These are phyloP conservation scores for Salix koriyanagi DNA, from an alignment of 345 rosid species.

Conservation along the genomic window DNA sequence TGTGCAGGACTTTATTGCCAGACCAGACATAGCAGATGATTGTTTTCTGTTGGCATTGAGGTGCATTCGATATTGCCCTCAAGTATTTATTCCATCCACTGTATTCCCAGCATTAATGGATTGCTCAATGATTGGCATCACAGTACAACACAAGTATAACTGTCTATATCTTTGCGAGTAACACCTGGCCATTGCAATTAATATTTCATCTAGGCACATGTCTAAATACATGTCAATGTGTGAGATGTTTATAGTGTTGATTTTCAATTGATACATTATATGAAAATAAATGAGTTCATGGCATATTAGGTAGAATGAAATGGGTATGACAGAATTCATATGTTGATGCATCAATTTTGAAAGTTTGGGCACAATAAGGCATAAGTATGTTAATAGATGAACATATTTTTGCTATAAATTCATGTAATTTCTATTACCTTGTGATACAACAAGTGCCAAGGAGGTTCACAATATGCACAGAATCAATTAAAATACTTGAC, in stretches of 20 bases:
- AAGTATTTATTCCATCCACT: constrained; percentile 71
- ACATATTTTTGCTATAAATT: neutral
- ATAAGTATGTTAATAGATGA: neutral
- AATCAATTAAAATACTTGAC: neutral
- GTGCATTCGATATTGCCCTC: constrained; percentile 95
- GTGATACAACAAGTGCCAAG: neutral
- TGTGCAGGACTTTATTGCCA: too few species aligned
- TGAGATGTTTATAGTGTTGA: neutral
- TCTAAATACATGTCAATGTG: neutral
- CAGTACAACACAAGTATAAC: constrained; percentile 86
- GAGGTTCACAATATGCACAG: neutral
- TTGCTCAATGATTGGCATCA: constrained; percentile 79
- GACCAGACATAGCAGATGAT: too few species aligned
- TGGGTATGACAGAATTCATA: neutral
- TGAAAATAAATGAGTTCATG: neutral
- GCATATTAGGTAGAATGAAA: neutral
- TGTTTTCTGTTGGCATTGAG: constrained; percentile 93
- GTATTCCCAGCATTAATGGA: constrained; percentile 74
- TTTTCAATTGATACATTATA: neutral
- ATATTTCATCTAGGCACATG: neutral
- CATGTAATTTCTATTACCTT: neutral
- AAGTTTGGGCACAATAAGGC: neutral
- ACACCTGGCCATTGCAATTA: neutral
- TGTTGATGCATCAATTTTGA: neutral
- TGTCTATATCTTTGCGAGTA: constrained; percentile 8